Evolutionary conservation across 768 basidiomycete species (phyloP).

Genomic region (Hericium alpestre): DNA sequence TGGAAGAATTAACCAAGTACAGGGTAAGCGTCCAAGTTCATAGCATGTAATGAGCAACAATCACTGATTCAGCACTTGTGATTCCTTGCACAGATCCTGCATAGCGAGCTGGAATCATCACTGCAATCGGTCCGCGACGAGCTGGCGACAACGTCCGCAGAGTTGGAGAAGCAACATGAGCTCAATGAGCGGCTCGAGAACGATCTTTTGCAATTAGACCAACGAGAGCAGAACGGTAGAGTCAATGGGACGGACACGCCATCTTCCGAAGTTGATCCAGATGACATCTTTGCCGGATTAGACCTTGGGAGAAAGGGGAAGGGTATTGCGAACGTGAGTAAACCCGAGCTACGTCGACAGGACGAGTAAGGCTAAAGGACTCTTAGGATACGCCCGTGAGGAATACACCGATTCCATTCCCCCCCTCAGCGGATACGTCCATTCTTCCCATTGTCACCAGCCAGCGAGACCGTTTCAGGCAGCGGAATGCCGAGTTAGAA

Average conservation of each 20-base stretch:
- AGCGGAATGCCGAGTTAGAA: constrained; percentile 93
- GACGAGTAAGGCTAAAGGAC: background rate
- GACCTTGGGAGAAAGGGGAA: constrained; percentile 52
- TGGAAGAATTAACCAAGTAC: constrained; percentile 88
- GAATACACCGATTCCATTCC: constrained; percentile 59
- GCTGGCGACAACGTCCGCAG: constrained; percentile 45
- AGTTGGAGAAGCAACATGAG: constrained; percentile 65
- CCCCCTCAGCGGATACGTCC: constrained; percentile 75
- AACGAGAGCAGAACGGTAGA: constrained; percentile 31
- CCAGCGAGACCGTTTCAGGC: constrained; percentile 94
- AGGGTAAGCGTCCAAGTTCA: constrained; percentile 39
- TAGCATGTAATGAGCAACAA: background rate
- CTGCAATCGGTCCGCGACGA: constrained; percentile 47
- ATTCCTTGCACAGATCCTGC: constrained; percentile 50
- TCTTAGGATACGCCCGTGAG: constrained; percentile 25
- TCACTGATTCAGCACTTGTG: background rate
- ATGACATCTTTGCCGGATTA: constrained; percentile 64
- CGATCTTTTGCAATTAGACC: constrained; percentile 77
- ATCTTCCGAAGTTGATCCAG: constrained; percentile 19
- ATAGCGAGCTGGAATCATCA: constrained; percentile 68
- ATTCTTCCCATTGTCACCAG: constrained; percentile 98
- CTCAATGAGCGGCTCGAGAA: constrained; percentile 89
- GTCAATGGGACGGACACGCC: constrained; percentile 17
- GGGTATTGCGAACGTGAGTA: constrained; percentile 5
- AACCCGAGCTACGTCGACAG: background rate